These are phyloP conservation scores for Rhipidocladum racemiflorum DNA, from an alignment of 176 grass and related monocot species.

Conservation along the genomic window DNA sequence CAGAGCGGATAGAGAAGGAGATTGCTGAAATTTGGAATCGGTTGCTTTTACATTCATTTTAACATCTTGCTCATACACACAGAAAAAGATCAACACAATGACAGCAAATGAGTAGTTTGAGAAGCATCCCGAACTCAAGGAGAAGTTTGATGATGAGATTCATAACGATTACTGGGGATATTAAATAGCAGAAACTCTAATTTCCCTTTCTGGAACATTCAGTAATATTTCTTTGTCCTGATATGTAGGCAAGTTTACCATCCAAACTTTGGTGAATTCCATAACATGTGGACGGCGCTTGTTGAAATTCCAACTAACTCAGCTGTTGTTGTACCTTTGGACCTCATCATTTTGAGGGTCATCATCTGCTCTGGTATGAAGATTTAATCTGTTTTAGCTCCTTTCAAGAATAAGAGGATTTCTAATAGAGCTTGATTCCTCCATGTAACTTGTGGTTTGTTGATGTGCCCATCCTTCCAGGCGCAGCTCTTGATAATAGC, in stretches of 20 bases:
- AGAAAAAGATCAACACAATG: slow-evolving; percentile 91
- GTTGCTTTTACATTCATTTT: neutral
- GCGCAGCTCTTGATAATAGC: neutral
- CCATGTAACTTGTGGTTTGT: neutral
- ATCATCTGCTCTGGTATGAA: neutral
- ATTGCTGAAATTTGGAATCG: slow-evolving; percentile 37
- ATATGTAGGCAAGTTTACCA: neutral
- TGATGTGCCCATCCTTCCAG: neutral
- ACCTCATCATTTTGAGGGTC: slow-evolving; percentile 4
- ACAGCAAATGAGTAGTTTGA: slow-evolving; percentile 78
- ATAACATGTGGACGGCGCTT: neutral
- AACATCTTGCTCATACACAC: slow-evolving; percentile 11
- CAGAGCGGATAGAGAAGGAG: slow-evolving; percentile 75
- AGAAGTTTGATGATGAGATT: slow-evolving; percentile 90
- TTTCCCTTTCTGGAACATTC: neutral
- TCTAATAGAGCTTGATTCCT: neutral
- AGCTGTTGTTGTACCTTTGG: neutral
- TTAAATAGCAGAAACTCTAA: slow-evolving; percentile 26
- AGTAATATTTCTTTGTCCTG: slow-evolving; percentile 30
- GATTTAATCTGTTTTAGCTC: neutral
- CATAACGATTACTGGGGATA: slow-evolving; percentile 84
- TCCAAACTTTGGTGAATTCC: neutral
- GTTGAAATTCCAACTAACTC: slow-evolving; percentile 17
- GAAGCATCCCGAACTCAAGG: slow-evolving; percentile 81
- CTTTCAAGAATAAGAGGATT: neutral